A percentile compares a stretch with the other conserved stretches of the same genome.
Evolutionary conservation across 1,284 basidiomycete genomes (phyloP).

Genomic region (Microbotryomycetes sp.): DNA sequence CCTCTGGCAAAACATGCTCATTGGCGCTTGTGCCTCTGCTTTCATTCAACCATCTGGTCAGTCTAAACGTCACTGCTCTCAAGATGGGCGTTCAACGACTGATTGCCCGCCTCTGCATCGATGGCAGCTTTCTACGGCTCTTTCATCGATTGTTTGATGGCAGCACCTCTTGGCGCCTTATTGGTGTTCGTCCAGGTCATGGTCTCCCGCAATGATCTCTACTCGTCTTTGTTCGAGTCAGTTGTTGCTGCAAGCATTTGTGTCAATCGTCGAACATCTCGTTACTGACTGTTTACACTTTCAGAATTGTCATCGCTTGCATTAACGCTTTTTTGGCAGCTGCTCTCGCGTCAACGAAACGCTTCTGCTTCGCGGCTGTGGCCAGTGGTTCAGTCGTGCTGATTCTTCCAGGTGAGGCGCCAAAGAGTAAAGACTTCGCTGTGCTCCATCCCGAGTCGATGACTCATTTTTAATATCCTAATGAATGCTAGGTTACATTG

Average conservation of each 20-base stretch:
- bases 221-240: conserved; percentile 77
- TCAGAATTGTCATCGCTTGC: conserved; percentile 66
- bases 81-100: no score
- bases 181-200: conserved; percentile 65
- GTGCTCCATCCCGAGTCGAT: neutral
- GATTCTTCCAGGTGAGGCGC: conserved; percentile 65
- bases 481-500: conserved; percentile 65
- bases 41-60: conserved; percentile 54
- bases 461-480: conserved; percentile 11
- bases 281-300: neutral
- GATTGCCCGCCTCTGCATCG: no score
- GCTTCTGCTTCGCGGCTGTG: conserved; percentile 79
- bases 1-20: conserved; percentile 60
- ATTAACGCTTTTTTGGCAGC: conserved; percentile 73
- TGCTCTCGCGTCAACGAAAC: conserved; percentile 60
- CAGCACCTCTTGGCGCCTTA: conserved; percentile 72
- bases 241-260: conserved; percentile 35
- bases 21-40: conserved; percentile 74
- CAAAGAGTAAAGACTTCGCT: conserved; percentile 24
- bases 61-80: no score
- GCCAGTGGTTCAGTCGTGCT: conserved; percentile 77
- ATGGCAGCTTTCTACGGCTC: conserved; percentile 57
- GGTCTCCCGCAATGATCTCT: conserved; percentile 67
- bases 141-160: conserved; percentile 69
- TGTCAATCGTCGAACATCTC: neutral